Evolutionary conservation across 2,329 filamentous ascomycete species (phyloP).

Genomic region (Mycocentrospora acerina): DNA sequence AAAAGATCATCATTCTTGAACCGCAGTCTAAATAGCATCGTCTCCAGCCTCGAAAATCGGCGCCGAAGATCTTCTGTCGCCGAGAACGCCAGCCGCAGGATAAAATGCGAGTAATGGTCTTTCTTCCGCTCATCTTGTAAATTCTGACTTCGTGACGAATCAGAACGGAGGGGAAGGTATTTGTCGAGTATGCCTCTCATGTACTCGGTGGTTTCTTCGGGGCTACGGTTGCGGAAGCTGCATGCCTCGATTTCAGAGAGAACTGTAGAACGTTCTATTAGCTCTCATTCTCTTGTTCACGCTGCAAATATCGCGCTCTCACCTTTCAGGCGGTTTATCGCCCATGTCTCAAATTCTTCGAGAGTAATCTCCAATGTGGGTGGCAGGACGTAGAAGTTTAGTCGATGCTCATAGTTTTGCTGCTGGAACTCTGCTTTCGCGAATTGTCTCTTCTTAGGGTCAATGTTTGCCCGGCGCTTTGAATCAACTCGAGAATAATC

Average conservation of each 20-base stretch:
- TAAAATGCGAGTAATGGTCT: conserved; percentile 98
- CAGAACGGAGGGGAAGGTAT: conserved; percentile 77
- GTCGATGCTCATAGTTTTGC: conserved; percentile 75
- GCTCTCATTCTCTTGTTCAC: too few species aligned
- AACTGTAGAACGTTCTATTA: conserved; percentile 52
- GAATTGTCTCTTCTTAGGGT: conserved; percentile 86
- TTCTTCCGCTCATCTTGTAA: conserved; percentile 78
- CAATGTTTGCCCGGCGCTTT: conserved; percentile 75
- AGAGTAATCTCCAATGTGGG: conserved; percentile 93
- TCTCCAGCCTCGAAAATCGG: conserved; percentile 84
- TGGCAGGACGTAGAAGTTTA: conserved; percentile 88
- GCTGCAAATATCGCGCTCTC: background rate
- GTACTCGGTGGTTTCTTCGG: conserved; percentile 77
- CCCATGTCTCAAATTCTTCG: conserved; percentile 98
- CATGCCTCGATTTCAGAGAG: conserved; percentile 90
- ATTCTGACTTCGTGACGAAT: conserved; percentile 62
- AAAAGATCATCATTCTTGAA: conserved; percentile 73
- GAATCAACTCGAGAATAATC: conserved; percentile 52
- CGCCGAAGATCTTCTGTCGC: conserved; percentile 86
- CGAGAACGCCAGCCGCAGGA: conserved; percentile 88
- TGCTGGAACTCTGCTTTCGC: conserved; percentile 74
- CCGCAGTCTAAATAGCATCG: conserved; percentile 82
- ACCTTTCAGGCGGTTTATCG: conserved; percentile 83
- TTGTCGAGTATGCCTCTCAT: conserved; percentile 88
- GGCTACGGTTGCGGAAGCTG: conserved; percentile 86